Conservation (phyloP, 208 protist species). For the Phytomonas sp. region DNA sequence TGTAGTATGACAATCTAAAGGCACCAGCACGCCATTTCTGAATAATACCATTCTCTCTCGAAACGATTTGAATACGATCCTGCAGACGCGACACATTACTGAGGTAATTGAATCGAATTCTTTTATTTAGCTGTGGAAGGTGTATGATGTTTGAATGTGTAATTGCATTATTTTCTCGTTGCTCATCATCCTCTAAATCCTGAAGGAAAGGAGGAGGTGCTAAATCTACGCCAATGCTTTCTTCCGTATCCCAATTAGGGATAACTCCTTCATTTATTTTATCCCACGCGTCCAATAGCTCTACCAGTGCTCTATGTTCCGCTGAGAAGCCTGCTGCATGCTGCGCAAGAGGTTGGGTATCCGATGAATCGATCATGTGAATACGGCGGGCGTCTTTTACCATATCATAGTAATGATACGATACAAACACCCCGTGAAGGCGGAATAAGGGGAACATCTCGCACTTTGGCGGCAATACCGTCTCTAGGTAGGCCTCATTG, state of each 20-base stretch:
- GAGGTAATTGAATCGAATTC: slow-evolving; percentile 22
- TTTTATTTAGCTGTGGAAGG: background rate
- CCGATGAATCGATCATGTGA: background rate
- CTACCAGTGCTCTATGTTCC: background rate
- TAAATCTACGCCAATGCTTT: background rate
- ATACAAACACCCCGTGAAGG: slow-evolving; percentile 71
- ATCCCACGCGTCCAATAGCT: background rate
- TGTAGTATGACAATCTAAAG: slow-evolving; percentile 44
- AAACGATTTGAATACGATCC: slow-evolving; percentile 40
- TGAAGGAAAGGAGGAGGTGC: background rate
- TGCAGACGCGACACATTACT: slow-evolving; percentile 32
- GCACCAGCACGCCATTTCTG: slow-evolving; percentile 51
- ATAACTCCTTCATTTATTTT: background rate
- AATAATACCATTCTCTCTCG: slow-evolving; percentile 33
- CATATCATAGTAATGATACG: slow-evolving; percentile 34
- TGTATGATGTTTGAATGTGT: background rate
- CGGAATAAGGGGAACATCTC: slow-evolving; percentile 50
- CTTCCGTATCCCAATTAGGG: background rate
- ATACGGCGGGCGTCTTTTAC: background rate
- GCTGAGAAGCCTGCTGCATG: background rate
- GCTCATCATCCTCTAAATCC: background rate
- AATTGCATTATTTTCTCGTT: background rate
- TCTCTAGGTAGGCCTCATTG: slow-evolving; percentile 50
- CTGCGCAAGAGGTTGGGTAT: background rate
- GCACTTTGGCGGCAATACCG: slow-evolving; percentile 12